Percentiles rank a stretch among this genome's conserved stretches.
Evolutionary conservation across 1,139 yeast species (phyloP).

Genomic region (Sugiyamaella grinbergsii): DNA sequence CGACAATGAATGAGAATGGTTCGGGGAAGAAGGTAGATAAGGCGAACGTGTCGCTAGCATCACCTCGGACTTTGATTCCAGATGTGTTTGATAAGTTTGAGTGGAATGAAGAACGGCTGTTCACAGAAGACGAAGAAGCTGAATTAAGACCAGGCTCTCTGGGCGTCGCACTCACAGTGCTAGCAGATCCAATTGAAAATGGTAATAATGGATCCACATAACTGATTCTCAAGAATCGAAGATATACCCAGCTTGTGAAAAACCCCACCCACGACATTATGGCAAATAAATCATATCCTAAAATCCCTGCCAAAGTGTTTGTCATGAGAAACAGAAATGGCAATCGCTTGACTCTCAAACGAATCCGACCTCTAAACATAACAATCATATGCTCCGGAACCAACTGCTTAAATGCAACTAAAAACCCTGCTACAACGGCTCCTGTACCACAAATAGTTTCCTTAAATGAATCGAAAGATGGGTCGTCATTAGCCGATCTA

Average conservation of each 20-base stretch:
- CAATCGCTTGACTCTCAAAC: constrained; percentile 66
- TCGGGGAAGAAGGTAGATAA: constrained; percentile 75
- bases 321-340: constrained; percentile 62
- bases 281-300: constrained; percentile 35
- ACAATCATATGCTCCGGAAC: constrained; percentile 84
- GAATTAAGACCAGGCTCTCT: constrained; percentile 16
- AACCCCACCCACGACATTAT: constrained; percentile 71
- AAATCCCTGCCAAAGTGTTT: constrained; percentile 29
- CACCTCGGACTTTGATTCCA: constrained; percentile 61
- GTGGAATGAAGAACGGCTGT: background rate
- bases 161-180: constrained; percentile 1
- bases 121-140: constrained; percentile 5
- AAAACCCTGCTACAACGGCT: constrained; percentile 69
- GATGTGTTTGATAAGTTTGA: background rate
- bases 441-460: constrained; percentile 65
- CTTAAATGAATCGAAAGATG: constrained; percentile 13
- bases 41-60: constrained; percentile 86
- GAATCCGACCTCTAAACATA: constrained; percentile 61
- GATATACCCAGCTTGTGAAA: constrained; percentile 67
- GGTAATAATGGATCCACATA: constrained; percentile 43
- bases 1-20: constrained; percentile 53
- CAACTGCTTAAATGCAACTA: constrained; percentile 84
- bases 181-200: constrained; percentile 22
- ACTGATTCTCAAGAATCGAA: constrained; percentile 68
- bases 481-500: constrained; percentile 14